Evolutionary conservation across 2,329 filamentous ascomycete genomes (phyloP).

Genomic region (Neodidymelliopsis sp.): DNA sequence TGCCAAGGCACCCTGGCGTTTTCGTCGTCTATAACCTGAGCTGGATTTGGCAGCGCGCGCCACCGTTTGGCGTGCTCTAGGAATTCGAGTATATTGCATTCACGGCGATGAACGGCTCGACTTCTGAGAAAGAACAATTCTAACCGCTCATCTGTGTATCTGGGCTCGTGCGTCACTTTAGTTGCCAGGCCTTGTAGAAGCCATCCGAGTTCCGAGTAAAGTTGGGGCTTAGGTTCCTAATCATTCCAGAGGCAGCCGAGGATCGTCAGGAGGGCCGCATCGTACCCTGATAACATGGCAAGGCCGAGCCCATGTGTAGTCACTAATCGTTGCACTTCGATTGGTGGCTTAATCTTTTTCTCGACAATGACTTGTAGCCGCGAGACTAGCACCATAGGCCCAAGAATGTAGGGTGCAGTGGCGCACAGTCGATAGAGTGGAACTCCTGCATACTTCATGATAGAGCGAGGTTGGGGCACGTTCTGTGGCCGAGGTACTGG

Average conservation of each 20-base stretch:
- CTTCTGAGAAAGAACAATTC: conserved; percentile 10
- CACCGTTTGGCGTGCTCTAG: conserved; percentile 12
- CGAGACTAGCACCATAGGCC: not conserved
- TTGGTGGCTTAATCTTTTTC: not conserved
- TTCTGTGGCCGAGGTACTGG: not conserved
- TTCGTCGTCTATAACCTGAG: conserved; percentile 1
- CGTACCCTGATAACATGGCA: not conserved
- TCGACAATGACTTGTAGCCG: conserved; percentile 13
- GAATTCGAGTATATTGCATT: conserved; percentile 15
- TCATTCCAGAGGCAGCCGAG: conserved; percentile 12
- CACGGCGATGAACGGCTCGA: conserved; percentile 2
- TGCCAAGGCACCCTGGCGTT: not conserved
- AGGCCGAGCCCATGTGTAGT: not conserved
- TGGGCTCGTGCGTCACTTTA: not conserved
- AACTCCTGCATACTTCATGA: conserved; percentile 8
- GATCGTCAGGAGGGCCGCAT: conserved; percentile 5
- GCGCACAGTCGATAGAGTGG: conserved; percentile 6
- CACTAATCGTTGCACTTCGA: not conserved
- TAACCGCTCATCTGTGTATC: conserved; percentile 3
- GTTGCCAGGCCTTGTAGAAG: not conserved
- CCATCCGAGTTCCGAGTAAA: not conserved
- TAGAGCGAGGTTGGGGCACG: not conserved
- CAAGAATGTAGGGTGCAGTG: conserved; percentile 11
- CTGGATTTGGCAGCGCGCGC: conserved; percentile 11
- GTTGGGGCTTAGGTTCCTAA: conserved; percentile 4